Evolutionary conservation across 2,329 filamentous ascomycete species (phyloP).

Genomic region (Mycosphaerella sp.): DNA sequence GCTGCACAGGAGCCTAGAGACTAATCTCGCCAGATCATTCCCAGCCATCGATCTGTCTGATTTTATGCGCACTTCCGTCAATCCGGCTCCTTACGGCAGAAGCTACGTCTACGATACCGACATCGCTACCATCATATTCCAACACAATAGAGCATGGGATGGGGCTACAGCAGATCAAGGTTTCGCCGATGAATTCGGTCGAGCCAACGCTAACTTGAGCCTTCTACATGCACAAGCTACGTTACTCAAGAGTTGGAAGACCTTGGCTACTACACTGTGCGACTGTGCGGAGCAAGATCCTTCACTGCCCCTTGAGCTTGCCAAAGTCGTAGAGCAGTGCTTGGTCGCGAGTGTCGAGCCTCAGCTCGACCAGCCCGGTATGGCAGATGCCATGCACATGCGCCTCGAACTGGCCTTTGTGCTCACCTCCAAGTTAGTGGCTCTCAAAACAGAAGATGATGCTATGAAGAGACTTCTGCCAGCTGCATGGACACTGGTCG

Average conservation of each 20-base stretch:
- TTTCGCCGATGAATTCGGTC: constrained; percentile 69
- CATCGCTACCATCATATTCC: constrained; percentile 68
- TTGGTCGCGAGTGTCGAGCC: constrained; percentile 68
- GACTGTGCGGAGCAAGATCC: constrained; percentile 49
- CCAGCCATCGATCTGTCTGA: constrained; percentile 64
- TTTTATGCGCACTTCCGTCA: constrained; percentile 67
- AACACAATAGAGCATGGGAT: constrained; percentile 70
- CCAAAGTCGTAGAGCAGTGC: constrained; percentile 69
- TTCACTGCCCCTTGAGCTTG: constrained; percentile 61
- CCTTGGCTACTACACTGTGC: constrained; percentile 76
- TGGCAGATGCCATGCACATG: constrained; percentile 66
- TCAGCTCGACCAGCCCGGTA: constrained; percentile 72
- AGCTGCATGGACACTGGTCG: constrained; percentile 56
- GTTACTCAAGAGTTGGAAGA: constrained; percentile 84
- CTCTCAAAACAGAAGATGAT: constrained; percentile 42
- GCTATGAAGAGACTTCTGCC: constrained; percentile 51
- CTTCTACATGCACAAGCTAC: constrained; percentile 85
- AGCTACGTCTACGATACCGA: constrained; percentile 80
- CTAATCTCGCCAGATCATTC: constrained; percentile 77
- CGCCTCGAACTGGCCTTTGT: constrained; percentile 76
- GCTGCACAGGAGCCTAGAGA: constrained; percentile 74
- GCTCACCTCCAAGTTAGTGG: constrained; percentile 71
- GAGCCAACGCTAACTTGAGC: constrained; percentile 84
- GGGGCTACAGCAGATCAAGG: constrained; percentile 53
- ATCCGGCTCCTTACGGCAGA: constrained; percentile 50